Base-by-base conservation (phyloP, 1,284 basidiomycete species). In the Fomitopsis schrenkii region DNA sequence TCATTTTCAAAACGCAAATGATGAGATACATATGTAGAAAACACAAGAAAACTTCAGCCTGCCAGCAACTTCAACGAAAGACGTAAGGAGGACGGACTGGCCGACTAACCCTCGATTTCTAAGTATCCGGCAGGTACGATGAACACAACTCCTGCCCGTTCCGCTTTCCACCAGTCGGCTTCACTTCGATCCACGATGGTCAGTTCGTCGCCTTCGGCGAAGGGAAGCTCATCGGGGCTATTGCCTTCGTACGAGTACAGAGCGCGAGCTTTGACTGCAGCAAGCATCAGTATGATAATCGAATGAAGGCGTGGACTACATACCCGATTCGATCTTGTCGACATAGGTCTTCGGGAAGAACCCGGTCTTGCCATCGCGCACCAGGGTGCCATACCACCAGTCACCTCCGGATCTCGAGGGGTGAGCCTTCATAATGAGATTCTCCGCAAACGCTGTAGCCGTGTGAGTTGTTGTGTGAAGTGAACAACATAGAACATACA, bases 261-360 rank as follows among this genome's bases (percentile, higher is more conserved):
- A 0, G 94, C 94, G 59, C 82, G 90, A 14, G 91, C 93, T 71
- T 83, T 81, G 59, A 81, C 84, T 83, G 75, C 64, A 62, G 58
- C 57, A 33, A 55, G 58, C 60, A 6, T 68, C 0, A 42, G 33
- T 36, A n/a, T 12, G 15, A n/a, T 38, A n/a, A 28, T 14, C 5
- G 46, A 17, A 58, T 1, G 30, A 0, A 3, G 10, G 10, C 19
- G 3, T 28, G 15, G 19, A 75, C 71, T 59, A 56, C 90, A 68
- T 74, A 94, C 95, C 77, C 62, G 83, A 74, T 55, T 83, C 79
- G 33, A 93, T 74, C 68, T 85, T 83, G 68, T 92, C 83, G 9
- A 96, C 90, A 71, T 98, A 99, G 1, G 89, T 88, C 71, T 89
- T 89, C 0, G 97, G 97, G 85, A 98, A 94, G 78, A 95, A 88